Percentiles rank a stretch among this genome's conserved stretches.
phyloP scores from a whole-genome alignment of 2,329 filamentous ascomycete species.

The Pestalotiopsis fici region DNA sequence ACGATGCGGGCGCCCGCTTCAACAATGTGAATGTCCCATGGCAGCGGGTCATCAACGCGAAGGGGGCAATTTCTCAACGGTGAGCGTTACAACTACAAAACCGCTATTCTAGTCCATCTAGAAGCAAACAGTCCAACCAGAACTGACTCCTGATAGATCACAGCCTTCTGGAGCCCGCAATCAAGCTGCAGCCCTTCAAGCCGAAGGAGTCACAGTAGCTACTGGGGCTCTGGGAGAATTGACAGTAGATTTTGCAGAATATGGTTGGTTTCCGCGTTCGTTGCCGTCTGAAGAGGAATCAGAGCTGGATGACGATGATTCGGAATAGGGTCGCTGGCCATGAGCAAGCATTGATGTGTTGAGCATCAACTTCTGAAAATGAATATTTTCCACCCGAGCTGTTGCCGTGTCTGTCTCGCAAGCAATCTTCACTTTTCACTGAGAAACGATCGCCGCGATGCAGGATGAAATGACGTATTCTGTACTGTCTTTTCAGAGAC shows the following conservation, averaged over 20 bases:
- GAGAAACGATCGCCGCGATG: neutral
- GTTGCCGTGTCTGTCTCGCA: neutral
- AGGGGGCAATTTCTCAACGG: constrained; percentile 84
- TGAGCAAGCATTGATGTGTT: neutral
- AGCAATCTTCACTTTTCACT: neutral
- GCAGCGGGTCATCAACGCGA: constrained; percentile 90
- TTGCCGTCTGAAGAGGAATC: constrained; percentile 46
- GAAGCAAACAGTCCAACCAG: neutral
- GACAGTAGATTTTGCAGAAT: constrained; percentile 49
- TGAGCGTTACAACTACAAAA: constrained; percentile 31
- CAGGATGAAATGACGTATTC: neutral
- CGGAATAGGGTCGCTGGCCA: neutral
- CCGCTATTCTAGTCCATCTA: neutral
- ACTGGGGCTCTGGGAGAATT: constrained; percentile 51
- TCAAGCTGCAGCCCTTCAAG: constrained; percentile 50
- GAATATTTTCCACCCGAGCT: no score
- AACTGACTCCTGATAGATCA: constrained; percentile 36
- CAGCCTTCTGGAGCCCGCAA: constrained; percentile 48
- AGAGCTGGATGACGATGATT: neutral
- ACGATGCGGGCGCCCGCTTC: constrained; percentile 54
- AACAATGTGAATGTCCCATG: constrained; percentile 83
- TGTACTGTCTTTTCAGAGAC: neutral
- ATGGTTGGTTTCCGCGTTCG: constrained; percentile 56
- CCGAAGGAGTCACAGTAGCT: constrained; percentile 55
- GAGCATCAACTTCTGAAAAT: neutral